Evolutionary conservation across 1,284 basidiomycete genomes (phyloP).

Genomic region (Ganoderma lucidum): DNA sequence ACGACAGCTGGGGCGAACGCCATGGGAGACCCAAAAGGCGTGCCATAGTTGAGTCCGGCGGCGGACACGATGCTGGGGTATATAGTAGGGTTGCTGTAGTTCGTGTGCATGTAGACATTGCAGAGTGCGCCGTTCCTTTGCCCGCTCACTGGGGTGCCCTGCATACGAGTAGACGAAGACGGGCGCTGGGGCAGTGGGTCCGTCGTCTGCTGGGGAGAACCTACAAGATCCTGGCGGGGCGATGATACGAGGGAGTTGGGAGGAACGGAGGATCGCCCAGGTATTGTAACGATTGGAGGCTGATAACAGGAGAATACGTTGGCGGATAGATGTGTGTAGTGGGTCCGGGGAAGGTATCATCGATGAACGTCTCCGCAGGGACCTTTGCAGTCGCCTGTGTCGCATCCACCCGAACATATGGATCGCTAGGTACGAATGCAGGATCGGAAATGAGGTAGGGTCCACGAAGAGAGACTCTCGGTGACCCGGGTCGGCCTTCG

Average conservation of each 20-base stretch:
- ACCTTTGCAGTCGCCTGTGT: neutral
- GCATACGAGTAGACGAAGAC: neutral
- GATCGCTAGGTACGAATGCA: neutral
- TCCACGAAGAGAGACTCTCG: too few relatives aligned
- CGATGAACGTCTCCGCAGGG: neutral
- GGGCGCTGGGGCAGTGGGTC: neutral
- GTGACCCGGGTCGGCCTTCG: too few relatives aligned
- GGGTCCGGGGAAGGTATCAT: neutral
- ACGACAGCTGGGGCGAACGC: neutral
- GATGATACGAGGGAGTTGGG: neutral
- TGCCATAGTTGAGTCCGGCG: neutral
- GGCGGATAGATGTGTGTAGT: neutral
- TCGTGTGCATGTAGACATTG: neutral
- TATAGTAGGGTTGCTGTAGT: slow-evolving; percentile 5
- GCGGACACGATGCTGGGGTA: slow-evolving; percentile 2
- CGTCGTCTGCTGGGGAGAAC: neutral
- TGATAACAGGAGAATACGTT: neutral
- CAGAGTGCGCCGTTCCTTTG: neutral
- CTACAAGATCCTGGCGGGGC: neutral
- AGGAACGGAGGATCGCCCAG: neutral
- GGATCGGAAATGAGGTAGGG: neutral
- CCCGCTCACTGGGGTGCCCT: neutral
- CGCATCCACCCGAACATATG: neutral
- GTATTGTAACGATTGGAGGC: neutral
- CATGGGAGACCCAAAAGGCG: neutral